Evolutionary conservation across 495 filamentous ascomycete genomes (phyloP).

Genomic region (Penicillium longicatenatum): DNA sequence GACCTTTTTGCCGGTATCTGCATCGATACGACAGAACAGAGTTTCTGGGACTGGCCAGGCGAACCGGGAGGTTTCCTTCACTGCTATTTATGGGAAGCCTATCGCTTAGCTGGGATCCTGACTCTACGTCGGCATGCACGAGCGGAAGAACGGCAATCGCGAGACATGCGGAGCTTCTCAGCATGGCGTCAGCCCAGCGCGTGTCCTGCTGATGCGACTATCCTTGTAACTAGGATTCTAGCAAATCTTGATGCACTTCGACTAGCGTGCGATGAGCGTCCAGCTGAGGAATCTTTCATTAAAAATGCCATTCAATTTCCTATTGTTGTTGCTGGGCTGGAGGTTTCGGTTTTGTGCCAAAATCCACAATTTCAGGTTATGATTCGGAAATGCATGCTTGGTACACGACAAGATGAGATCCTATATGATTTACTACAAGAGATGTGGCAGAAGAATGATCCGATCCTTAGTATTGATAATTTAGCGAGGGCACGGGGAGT

Average conservation of each 20-base stretch:
- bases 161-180: not conserved
- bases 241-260: slow-evolving; percentile 36
- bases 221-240: slow-evolving; percentile 32
- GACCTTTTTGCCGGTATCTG: slow-evolving; percentile 37
- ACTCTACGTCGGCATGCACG: slow-evolving; percentile 17
- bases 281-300: slow-evolving; percentile 23
- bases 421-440: slow-evolving; percentile 33
- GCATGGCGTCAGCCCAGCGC: slow-evolving; percentile 10
- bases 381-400: slow-evolving; percentile 16
- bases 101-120: slow-evolving; percentile 38
- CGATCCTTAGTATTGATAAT: slow-evolving; percentile 22
- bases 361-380: slow-evolving; percentile 24
- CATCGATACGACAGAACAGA: slow-evolving; percentile 28
- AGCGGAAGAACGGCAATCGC: not conserved
- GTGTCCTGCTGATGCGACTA: slow-evolving; percentile 20
- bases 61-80: slow-evolving; percentile 31
- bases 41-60: slow-evolving; percentile 41
- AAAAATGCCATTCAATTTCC: slow-evolving; percentile 36
- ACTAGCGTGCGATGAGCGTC: slow-evolving; percentile 24
- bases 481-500: slow-evolving; percentile 27
- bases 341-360: slow-evolving; percentile 21
- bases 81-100: slow-evolving; percentile 40
- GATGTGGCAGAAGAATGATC: slow-evolving; percentile 26
- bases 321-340: slow-evolving; percentile 29
- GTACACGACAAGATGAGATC: slow-evolving; percentile 19